Base-by-base conservation (phyloP, 805 yeast genomes). In the Starmerella asiatica region DNA sequence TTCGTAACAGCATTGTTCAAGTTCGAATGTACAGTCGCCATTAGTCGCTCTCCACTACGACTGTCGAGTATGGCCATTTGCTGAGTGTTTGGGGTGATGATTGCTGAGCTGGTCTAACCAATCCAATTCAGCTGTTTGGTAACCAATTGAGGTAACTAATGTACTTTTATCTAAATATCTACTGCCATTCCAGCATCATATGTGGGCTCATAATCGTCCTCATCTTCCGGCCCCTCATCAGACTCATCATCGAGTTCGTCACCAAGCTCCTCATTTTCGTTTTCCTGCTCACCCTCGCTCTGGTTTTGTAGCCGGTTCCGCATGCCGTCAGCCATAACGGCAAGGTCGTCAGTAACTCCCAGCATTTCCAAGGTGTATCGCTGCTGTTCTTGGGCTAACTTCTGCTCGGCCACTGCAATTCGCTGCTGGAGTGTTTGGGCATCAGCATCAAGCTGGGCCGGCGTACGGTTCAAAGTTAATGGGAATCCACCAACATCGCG, bases 191-290 rank as follows among this genome's bases (percentile, higher is more conserved):
- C n/a, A n/a, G n/a, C n/a, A n/a, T n/a, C n/a, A n/a, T n/a, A n/a
- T n/a, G n/a, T n/a, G n/a, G 28, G 28, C 18, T 21, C 20, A 30
- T 16, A 16, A 30, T 16, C 33, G 16, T 15, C 15, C 18, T 14
- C 33, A 30, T 30, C 21, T 30, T 34, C 2, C 32, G 12, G 11
- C 32, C 17, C 27, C 30, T 18, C 12, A 4, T 5, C 33, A 2
- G 26, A 20, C 15, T 34, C 39, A 5, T 36, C 30, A 26, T 44
- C 44, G 5, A 44, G 39, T 6, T 16, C 26, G 8, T 12, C 23
- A 11, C 33, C 21, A 28, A 21, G 29, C 11, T 34, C 16, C 20
- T 31, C 38, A 3, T 37, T 38, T 1, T 34, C 9, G 11, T 28
- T 16, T 8, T 23, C 20, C 33, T 34, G 37, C n/a, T 29, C 40